These are phyloP conservation scores for Mycena kentingensis DNA, from an alignment of 768 basidiomycete species.

Conservation along the genomic window DNA sequence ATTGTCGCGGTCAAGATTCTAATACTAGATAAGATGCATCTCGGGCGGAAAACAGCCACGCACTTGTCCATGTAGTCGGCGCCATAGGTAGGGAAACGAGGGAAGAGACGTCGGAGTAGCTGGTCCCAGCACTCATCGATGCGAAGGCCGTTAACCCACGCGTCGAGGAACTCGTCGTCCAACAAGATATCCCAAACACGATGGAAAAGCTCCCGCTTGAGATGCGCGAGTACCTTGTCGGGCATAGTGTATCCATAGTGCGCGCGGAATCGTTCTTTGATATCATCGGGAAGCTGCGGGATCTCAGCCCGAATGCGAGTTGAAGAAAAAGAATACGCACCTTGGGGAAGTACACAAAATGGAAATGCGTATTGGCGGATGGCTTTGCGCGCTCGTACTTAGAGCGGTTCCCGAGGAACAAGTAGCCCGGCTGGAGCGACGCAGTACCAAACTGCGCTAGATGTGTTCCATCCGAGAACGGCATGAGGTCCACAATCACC, in stretches of 20 bases:
- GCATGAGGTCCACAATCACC: constrained; percentile 33
- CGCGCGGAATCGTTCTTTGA: constrained; percentile 14
- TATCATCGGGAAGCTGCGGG: constrained; percentile 29
- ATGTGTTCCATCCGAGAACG: constrained; percentile 38
- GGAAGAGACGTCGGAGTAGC: constrained; percentile 1
- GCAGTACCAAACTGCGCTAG: constrained; percentile 38
- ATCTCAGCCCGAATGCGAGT: neutral
- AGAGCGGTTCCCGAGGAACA: constrained; percentile 41
- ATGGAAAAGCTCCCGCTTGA: constrained; percentile 1
- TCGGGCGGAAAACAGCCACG: no score
- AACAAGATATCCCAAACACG: neutral
- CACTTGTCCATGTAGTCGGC: constrained; percentile 4
- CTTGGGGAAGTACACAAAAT: constrained; percentile 42
- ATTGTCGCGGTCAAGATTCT: neutral
- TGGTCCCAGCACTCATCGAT: neutral
- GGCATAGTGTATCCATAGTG: neutral
- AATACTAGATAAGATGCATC: neutral
- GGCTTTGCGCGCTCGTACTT: constrained; percentile 41
- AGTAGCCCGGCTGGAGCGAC: constrained; percentile 44
- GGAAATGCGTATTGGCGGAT: constrained; percentile 26
- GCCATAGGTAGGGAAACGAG: constrained; percentile 4
- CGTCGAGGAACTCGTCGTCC: constrained; percentile 3
- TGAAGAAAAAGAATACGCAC: constrained; percentile 25
- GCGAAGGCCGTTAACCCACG: constrained; percentile 3
- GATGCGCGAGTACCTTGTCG: constrained; percentile 1